Conservation (phyloP, 306 rosid genomes). For the Lathyrus tuberosus region DNA sequence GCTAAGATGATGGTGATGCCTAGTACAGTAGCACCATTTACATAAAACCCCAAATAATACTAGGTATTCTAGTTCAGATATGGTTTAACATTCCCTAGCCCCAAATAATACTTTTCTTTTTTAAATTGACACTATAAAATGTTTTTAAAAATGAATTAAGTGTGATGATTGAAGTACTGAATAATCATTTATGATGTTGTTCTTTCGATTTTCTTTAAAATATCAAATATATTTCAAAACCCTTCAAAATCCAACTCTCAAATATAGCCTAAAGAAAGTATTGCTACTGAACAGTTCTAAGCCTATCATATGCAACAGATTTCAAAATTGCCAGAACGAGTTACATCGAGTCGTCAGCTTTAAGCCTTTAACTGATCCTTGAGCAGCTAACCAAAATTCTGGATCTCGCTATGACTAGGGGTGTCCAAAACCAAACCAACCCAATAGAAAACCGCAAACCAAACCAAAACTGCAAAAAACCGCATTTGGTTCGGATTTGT, state of each 20-base stretch:
- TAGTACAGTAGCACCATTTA: constrained; percentile 3
- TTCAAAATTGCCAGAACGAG: constrained; percentile 3
- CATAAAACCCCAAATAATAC: constrained; percentile 4
- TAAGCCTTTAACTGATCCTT: constrained; percentile 2
- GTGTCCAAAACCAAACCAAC: too few species aligned
- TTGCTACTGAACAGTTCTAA: constrained; percentile 8
- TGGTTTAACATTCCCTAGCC: background rate
- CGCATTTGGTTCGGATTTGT: too few species aligned
- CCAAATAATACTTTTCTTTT: background rate
- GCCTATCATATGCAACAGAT: background rate
- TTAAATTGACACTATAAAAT: too few species aligned
- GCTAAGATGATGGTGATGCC: constrained; percentile 8
- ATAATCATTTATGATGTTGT: too few species aligned
- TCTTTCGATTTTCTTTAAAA: too few species aligned
- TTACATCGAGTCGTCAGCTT: background rate
- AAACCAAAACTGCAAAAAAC: too few species aligned
- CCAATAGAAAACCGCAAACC: too few species aligned
- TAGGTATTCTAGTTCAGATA: constrained; percentile 1
- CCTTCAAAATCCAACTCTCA: too few species aligned
- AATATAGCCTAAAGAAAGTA: background rate
- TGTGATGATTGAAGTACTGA: too few species aligned
- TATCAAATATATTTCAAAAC: too few species aligned
- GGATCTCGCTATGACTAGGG: constrained; percentile 3
- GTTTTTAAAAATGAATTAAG: too few species aligned
- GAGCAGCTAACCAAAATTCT: background rate